A percentile compares a stretch with the other conserved stretches of the same genome.
These are phyloP conservation scores for Salix brachista DNA, from an alignment of 345 rosid species.

Conservation along the genomic window DNA sequence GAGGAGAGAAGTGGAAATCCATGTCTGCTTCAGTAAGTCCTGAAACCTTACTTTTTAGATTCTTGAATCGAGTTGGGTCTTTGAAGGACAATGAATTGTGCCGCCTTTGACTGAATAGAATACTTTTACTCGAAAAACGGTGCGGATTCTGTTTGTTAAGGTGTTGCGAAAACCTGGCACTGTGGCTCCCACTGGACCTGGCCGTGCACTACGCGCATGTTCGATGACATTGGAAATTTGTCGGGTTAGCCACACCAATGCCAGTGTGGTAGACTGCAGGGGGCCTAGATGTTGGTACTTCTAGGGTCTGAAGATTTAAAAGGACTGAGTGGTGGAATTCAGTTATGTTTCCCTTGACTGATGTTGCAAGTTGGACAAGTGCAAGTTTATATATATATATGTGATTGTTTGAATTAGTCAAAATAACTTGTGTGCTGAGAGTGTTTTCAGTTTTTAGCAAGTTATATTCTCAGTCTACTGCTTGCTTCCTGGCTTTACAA, in stretches of 20 bases:
- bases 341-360: slow-evolving; percentile 6
- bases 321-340: slow-evolving; percentile 8
- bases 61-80: background rate
- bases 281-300: background rate
- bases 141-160: slow-evolving; percentile 5
- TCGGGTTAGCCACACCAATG: background rate
- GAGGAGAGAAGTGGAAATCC: slow-evolving; percentile 51
- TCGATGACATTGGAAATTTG: background rate
- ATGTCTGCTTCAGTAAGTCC: slow-evolving; percentile 33
- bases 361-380: background rate
- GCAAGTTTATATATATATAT: background rate
- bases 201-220: background rate
- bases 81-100: background rate
- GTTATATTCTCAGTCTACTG: background rate
- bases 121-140: slow-evolving; percentile 7
- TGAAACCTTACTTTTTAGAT: background rate
- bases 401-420: slow-evolving; percentile 5
- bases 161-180: background rate
- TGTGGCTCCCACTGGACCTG: slow-evolving; percentile 1
- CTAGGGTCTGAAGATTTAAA: slow-evolving; percentile 4
- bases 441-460: background rate
- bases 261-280: slow-evolving; percentile 1
- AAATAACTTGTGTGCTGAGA: slow-evolving; percentile 6
- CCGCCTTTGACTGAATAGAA: background rate
- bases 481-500: background rate